These are phyloP conservation scores for Amanita thiersii DNA, from an alignment of 768 basidiomycete genomes.

Conservation along the genomic window DNA sequence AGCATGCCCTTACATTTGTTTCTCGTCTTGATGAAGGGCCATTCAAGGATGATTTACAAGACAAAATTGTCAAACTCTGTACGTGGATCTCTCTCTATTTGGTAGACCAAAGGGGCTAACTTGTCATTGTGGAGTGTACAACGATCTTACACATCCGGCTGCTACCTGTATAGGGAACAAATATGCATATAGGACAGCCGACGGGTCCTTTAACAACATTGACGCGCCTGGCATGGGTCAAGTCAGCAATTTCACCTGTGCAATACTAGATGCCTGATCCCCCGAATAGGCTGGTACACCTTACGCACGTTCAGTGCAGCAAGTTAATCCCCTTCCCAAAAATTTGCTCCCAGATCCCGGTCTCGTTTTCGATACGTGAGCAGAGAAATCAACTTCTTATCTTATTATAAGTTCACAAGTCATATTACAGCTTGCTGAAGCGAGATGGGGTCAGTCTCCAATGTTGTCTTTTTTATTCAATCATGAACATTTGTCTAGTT, in stretches of 20 bases:
- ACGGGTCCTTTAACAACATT: constrained; percentile 74
- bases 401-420: neutral
- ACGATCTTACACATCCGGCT: constrained; percentile 76
- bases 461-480: neutral
- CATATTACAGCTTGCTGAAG: constrained; percentile 40
- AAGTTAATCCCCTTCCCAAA: constrained; percentile 51
- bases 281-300: constrained; percentile 50
- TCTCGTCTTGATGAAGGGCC: constrained; percentile 46
- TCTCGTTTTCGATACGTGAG: constrained; percentile 68
- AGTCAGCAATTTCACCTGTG: constrained; percentile 15
- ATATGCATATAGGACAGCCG: constrained; percentile 64
- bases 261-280: constrained; percentile 1
- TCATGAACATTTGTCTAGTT: constrained; percentile 37
- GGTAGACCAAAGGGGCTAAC: constrained; percentile 1
- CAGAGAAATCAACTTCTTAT: constrained; percentile 5
- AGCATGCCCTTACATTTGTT: constrained; percentile 58
- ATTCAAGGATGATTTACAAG: constrained; percentile 26
- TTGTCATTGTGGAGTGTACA: constrained; percentile 46
- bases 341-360: constrained; percentile 75
- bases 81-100: constrained; percentile 18
- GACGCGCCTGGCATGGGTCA: constrained; percentile 65
- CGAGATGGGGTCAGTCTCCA: constrained; percentile 48
- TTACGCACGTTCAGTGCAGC: constrained; percentile 80
- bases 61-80: constrained; percentile 51
- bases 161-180: constrained; percentile 55